Percentiles rank a stretch among this genome's conserved stretches.
These are phyloP conservation scores for Pseudogymnoascus sp. DNA, from an alignment of 2,329 filamentous ascomycete genomes.

Conservation along the genomic window DNA sequence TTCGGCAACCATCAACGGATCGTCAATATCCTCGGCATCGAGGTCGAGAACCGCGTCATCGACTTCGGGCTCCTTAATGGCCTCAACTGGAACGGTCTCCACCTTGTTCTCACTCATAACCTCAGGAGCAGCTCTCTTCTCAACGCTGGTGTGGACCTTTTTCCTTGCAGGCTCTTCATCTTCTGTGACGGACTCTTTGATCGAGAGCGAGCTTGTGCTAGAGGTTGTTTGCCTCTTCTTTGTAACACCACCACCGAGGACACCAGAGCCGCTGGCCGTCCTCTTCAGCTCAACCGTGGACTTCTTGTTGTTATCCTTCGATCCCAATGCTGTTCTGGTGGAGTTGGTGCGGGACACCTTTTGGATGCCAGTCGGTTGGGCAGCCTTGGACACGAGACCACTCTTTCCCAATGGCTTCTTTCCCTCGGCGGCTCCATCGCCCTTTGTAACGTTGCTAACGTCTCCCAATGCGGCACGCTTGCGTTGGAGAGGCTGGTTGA, in stretches of 20 bases:
- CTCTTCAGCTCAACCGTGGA: slow-evolving; percentile 57
- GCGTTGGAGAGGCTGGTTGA: slow-evolving; percentile 44
- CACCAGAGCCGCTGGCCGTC: slow-evolving; percentile 62
- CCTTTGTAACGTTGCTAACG: slow-evolving; percentile 90
- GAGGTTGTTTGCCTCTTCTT: slow-evolving; percentile 61
- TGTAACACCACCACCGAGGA: slow-evolving; percentile 48
- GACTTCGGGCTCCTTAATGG: slow-evolving; percentile 21
- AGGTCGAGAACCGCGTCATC: slow-evolving; percentile 52
- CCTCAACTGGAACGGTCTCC: slow-evolving; percentile 21
- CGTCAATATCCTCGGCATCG: slow-evolving; percentile 80
- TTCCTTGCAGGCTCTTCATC: slow-evolving; percentile 63
- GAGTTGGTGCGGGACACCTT: slow-evolving; percentile 55
- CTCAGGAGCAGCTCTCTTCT: slow-evolving; percentile 35
- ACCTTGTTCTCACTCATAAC: slow-evolving; percentile 33
- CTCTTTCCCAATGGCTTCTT: slow-evolving; percentile 66
- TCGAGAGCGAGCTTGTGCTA: slow-evolving; percentile 42
- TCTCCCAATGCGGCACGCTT: slow-evolving; percentile 85
- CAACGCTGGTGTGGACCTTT: slow-evolving; percentile 49
- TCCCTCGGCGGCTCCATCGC: slow-evolving; percentile 53
- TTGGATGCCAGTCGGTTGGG: slow-evolving; percentile 73
- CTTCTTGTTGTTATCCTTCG: slow-evolving; percentile 63
- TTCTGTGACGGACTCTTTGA: slow-evolving; percentile 55
- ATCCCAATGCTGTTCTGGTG: slow-evolving; percentile 53
- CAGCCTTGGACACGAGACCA: slow-evolving; percentile 70
- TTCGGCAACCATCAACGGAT: slow-evolving; percentile 95